Percentiles rank a stretch among this genome's conserved stretches.
Evolutionary conservation across 2,329 filamentous ascomycete species (phyloP).

Genomic region (Ceratocystis variospora): DNA sequence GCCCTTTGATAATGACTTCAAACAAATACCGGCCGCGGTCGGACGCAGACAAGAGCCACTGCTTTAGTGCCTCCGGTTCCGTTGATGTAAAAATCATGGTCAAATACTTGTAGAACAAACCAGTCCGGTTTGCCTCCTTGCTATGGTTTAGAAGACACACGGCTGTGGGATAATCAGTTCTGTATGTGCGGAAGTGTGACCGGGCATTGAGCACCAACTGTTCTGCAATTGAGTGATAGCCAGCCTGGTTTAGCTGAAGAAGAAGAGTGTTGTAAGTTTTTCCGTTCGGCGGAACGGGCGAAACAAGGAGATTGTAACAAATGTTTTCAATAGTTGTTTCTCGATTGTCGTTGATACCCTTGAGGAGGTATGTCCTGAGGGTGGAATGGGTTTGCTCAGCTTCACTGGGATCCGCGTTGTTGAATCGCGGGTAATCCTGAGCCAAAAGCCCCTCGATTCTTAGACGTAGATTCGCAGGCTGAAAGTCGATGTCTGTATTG

Average conservation of each 20-base stretch:
- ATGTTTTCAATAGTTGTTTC: slow-evolving; percentile 30
- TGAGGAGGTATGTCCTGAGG: slow-evolving; percentile 14
- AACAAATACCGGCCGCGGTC: slow-evolving; percentile 24
- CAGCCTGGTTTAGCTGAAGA: slow-evolving; percentile 44
- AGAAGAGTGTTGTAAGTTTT: slow-evolving; percentile 60
- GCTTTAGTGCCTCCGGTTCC: slow-evolving; percentile 2
- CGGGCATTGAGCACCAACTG: slow-evolving; percentile 26
- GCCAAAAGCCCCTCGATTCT: slow-evolving; percentile 14
- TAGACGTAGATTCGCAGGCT: slow-evolving; percentile 8
- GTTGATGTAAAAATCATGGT: slow-evolving; percentile 8
- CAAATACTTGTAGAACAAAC: slow-evolving; percentile 14
- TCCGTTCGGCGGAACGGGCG: slow-evolving; percentile 47
- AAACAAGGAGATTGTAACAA: slow-evolving; percentile 54
- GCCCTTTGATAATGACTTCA: slow-evolving; percentile 34
- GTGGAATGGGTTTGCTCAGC: not conserved
- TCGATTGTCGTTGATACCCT: slow-evolving; percentile 10
- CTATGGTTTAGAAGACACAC: slow-evolving; percentile 16
- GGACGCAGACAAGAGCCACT: not conserved
- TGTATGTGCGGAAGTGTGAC: slow-evolving; percentile 17
- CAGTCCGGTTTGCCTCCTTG: slow-evolving; percentile 16
- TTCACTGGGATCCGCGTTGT: slow-evolving; percentile 4
- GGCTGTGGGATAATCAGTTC: slow-evolving; percentile 11
- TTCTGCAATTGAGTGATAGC: slow-evolving; percentile 37
- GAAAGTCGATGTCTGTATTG: not conserved
- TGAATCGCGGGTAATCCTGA: slow-evolving; percentile 14